phyloP scores from a whole-genome alignment of 768 basidiomycete genomes.

The Lentinula guzmanii region DNA sequence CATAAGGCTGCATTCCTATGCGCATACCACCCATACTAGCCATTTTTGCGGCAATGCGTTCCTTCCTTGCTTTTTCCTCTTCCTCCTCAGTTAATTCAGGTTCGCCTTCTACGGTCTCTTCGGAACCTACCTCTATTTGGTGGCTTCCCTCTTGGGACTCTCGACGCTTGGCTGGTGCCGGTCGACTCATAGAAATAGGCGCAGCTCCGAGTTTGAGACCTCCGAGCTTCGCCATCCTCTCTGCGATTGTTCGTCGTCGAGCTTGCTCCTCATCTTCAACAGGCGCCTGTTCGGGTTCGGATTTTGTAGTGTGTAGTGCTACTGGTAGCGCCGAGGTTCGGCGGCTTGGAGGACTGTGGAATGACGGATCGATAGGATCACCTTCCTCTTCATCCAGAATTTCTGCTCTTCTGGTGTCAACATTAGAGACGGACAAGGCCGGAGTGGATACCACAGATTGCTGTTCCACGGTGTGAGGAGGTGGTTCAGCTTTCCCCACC shows the following conservation, averaged over 20 bases:
- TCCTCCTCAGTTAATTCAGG: slow-evolving; percentile 42
- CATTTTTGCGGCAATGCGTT: slow-evolving; percentile 47
- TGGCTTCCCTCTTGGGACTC: slow-evolving; percentile 17
- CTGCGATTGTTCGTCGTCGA: slow-evolving; percentile 72
- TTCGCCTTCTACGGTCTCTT: slow-evolving; percentile 20
- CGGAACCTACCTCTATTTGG: slow-evolving; percentile 17
- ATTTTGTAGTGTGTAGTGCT: slow-evolving; percentile 1
- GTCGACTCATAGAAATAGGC: slow-evolving; percentile 34
- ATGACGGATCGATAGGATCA: slow-evolving; percentile 65
- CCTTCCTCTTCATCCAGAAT: slow-evolving; percentile 59
- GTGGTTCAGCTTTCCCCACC: neutral
- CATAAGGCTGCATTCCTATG: slow-evolving; percentile 47
- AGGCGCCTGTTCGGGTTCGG: slow-evolving; percentile 7
- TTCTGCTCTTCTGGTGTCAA: slow-evolving; percentile 25
- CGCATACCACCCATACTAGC: slow-evolving; percentile 54
- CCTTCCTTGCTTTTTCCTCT: slow-evolving; percentile 54
- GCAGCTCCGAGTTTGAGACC: slow-evolving; percentile 79
- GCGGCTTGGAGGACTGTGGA: slow-evolving; percentile 44
- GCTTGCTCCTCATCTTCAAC: slow-evolving; percentile 42
- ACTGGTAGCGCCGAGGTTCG: slow-evolving; percentile 17
- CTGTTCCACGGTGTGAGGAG: neutral
- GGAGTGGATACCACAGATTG: neutral
- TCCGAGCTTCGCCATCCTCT: slow-evolving; percentile 92
- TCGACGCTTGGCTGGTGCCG: slow-evolving; percentile 25
- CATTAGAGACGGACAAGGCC: slow-evolving; percentile 10